Evolutionary conservation across 2,329 filamentous ascomycete genomes (phyloP), one percentile per base, ranked within the genome.

Genomic region (Cladobotryum protrusum): DNA sequence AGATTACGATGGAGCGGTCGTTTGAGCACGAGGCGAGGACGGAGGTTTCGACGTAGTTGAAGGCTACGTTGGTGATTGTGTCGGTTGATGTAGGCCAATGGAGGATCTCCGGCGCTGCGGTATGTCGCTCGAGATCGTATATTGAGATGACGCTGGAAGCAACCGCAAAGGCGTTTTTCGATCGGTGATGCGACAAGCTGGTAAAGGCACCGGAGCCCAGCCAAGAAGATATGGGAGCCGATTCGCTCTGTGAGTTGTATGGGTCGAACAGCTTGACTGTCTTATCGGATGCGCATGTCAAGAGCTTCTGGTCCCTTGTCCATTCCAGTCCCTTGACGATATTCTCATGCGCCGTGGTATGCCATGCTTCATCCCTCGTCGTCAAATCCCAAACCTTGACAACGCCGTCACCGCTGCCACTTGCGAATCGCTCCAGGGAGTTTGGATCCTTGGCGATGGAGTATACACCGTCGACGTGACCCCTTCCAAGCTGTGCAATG

Each of bases 41-140:
- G 0, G 89, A 95, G 0, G 92, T 96, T 72, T 99, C 93, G 35
- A 88, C 87, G 64, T 95, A 86, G 71, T 97, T 99, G 74, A 97
- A 95, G 39, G 87, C 79, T 51, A 96, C 80, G 12, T 86, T 79
- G 40, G 83, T 95, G 68, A 97, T 93, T 4, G 93, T 97, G 67
- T 96, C 93, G 52, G 88, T 85, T 9, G 85, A 82, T 5, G 87
- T 93, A 4, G 92, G 92, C 89, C 91, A 96, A 54, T 82, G 79
- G 13, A 96, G 77, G 19, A 87, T 85, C 67, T 96, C 89, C 5
- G 87, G 85, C 1, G 90, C 87, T 0, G 87, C 84, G 24, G 86
- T 89, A 50, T 89, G 85, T 40, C 88, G 81, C 47, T 88, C 85
- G 42, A 93, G 78, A 64, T 96, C 92, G 68, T 96, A 96, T 56